Evolutionary conservation across 1,139 yeast species (phyloP).

Genomic region (Saccharomyces hybrid): DNA sequence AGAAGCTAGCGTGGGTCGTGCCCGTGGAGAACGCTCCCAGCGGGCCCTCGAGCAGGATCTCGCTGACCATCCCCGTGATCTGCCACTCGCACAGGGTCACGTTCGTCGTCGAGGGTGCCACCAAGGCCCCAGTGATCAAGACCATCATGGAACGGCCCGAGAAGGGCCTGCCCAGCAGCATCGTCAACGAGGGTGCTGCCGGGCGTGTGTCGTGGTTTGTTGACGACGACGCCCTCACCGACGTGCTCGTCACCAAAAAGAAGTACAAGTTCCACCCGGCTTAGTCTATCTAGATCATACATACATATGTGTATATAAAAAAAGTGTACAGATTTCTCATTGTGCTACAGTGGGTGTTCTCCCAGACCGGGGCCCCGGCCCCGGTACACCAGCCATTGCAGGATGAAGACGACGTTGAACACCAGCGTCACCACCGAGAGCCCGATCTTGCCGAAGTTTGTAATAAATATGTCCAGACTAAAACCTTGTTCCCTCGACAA

Average conservation of each 20-base stretch:
- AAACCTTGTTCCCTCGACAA: conserved; percentile 22
- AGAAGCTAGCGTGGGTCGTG: conserved; percentile 89
- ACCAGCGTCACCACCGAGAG: conserved; percentile 28
- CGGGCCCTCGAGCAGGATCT: conserved; percentile 80
- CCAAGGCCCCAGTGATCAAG: conserved; percentile 87
- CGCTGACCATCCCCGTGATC: conserved; percentile 87
- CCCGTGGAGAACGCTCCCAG: conserved; percentile 88
- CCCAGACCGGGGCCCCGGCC: background rate
- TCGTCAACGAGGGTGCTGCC: conserved; percentile 91
- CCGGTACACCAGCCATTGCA: conserved; percentile 25
- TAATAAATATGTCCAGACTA: conserved; percentile 12
- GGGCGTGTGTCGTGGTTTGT: conserved; percentile 97
- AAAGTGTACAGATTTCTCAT: conserved; percentile 2
- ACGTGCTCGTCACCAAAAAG: conserved; percentile 33
- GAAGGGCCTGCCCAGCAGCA: conserved; percentile 85
- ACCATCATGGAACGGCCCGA: conserved; percentile 95
- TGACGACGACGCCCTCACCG: conserved; percentile 85
- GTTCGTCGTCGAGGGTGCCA: conserved; percentile 89
- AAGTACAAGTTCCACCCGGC: conserved; percentile 20
- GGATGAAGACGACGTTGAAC: conserved; percentile 25
- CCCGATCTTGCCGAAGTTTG: conserved; percentile 31
- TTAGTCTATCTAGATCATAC: conserved; percentile 2
- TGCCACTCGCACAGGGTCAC: conserved; percentile 88
- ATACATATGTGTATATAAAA: conserved; percentile 4
- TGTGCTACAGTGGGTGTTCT: background rate